Conservation (phyloP, 2,329 filamentous ascomycete species). For the Thermoascus crustaceus region DNA sequence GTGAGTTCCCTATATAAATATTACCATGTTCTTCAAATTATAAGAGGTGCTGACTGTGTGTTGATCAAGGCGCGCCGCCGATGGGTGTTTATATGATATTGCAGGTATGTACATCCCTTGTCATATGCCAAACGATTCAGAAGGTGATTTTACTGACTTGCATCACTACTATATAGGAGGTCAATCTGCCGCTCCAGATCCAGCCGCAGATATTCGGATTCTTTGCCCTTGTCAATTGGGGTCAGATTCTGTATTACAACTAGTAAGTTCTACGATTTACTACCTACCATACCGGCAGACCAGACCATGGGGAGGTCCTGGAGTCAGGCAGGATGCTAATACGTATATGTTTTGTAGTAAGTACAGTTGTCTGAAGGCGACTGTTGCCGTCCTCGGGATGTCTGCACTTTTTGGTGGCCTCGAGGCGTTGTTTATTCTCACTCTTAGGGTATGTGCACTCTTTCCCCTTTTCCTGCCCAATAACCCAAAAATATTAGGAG, state of each 20-base stretch:
- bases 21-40: neutral
- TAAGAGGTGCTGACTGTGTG: slow-evolving; percentile 11
- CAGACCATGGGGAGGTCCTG: no score
- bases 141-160: neutral
- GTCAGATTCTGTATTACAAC: slow-evolving; percentile 45
- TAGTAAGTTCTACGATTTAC: slow-evolving; percentile 28
- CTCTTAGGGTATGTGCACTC: slow-evolving; percentile 38
- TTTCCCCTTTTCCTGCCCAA: neutral
- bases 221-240: slow-evolving; percentile 45
- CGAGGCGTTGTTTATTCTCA: slow-evolving; percentile 50
- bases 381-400: slow-evolving; percentile 32
- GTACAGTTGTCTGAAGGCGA: slow-evolving; percentile 41
- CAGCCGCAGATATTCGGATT: slow-evolving; percentile 48
- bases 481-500: neutral
- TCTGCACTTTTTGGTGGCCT: slow-evolving; percentile 43
- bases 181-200: slow-evolving; percentile 47
- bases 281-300: no score
- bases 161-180: slow-evolving; percentile 32
- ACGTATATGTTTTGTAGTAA: slow-evolving; percentile 9
- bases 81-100: slow-evolving; percentile 47
- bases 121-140: neutral
- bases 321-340: no score
- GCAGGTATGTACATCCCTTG: slow-evolving; percentile 27
- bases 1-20: no score
- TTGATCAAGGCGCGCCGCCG: slow-evolving; percentile 32